Base-by-base conservation (phyloP, 2,329 filamentous ascomycete genomes). In the Calonectria pseudoturangicola region DNA sequence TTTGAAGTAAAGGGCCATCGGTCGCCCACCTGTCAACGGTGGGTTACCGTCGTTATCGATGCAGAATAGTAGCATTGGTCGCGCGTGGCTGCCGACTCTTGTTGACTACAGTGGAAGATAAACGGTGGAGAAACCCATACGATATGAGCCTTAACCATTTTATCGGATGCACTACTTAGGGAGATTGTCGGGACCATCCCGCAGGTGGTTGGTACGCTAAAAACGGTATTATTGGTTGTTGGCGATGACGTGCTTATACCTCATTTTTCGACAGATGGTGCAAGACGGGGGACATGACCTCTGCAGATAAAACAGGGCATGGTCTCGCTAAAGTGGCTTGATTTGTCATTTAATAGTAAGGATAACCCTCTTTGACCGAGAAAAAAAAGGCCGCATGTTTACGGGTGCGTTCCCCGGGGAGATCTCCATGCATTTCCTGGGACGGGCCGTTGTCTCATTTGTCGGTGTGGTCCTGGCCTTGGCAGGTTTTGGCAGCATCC, bases 201-300 rank as follows among this genome's bases (percentile, higher is more conserved):
- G 68, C 64, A 58, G 27, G 13, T 65, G 45, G 41, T 65, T 60
- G 54, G 15, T 10, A 33, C 41, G 21, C 60, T 43, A 60, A 70
- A 48, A 13, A 30, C 43, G 56, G 50, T 65, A 65, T 54, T 43
- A 64, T 70, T 64, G 39, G 58, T 18, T 36, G 39, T 51, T 48
- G 45, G 56, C 39, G 64, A 71, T 71, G 69, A 27, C 69, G 69
- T 71, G 63, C 69, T 71, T 60, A 63, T 43, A 71, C 69, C 54
- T 63, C 69, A 71, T 71, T 67, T 67, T 63, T 50, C 18, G 7
- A 28, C 16, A 33, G 27, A 71, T 71, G 69, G 39, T 71, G 69
- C 69, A 67, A 71, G 43, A 66, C 63, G 39, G 25, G 48, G 48
- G 64, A 56, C n/a, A 56, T 36, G 16, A 21, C 30, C 10, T 30